phyloP scores from a whole-genome alignment of 768 basidiomycete genomes.

The Amanita brunnescens region DNA sequence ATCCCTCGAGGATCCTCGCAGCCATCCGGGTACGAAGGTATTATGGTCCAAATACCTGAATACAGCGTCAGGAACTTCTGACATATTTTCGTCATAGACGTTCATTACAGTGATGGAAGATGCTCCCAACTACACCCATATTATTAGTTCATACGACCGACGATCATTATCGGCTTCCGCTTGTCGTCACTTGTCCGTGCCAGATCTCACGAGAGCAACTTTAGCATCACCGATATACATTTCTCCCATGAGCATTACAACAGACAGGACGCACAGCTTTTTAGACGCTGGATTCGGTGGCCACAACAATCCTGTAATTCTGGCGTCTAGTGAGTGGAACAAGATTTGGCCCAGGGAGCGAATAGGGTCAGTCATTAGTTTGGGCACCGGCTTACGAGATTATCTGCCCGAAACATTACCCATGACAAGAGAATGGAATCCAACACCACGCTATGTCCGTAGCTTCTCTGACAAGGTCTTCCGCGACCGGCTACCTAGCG shows the following conservation, averaged over 20 bases:
- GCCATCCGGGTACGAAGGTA: constrained; percentile 8
- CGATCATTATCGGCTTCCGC: not conserved
- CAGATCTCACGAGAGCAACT: constrained; percentile 15
- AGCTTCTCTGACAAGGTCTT: not conserved
- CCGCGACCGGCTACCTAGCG: not conserved
- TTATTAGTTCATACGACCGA: constrained; percentile 15
- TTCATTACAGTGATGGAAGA: constrained; percentile 17
- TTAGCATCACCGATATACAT: constrained; percentile 14
- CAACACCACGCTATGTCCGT: not conserved
- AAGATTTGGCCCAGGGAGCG: constrained; percentile 13
- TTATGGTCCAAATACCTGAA: not conserved
- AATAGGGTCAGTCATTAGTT: constrained; percentile 9
- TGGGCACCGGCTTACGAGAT: constrained; percentile 13
- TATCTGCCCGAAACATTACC: not conserved
- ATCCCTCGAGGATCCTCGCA: not conserved
- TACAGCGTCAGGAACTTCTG: not conserved
- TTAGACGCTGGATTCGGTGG: constrained; percentile 18
- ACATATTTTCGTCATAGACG: constrained; percentile 7
- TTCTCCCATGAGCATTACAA: constrained; percentile 9
- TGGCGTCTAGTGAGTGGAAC: constrained; percentile 11
- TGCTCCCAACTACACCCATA: constrained; percentile 15
- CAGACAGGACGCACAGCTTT: constrained; percentile 12
- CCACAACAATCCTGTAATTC: constrained; percentile 16
- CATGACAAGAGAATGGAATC: constrained; percentile 3
- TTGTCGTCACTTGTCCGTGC: constrained; percentile 15